These are phyloP conservation scores for Verticillium klebahnii DNA, from an alignment of 2,329 filamentous ascomycete genomes.

Conservation along the genomic window DNA sequence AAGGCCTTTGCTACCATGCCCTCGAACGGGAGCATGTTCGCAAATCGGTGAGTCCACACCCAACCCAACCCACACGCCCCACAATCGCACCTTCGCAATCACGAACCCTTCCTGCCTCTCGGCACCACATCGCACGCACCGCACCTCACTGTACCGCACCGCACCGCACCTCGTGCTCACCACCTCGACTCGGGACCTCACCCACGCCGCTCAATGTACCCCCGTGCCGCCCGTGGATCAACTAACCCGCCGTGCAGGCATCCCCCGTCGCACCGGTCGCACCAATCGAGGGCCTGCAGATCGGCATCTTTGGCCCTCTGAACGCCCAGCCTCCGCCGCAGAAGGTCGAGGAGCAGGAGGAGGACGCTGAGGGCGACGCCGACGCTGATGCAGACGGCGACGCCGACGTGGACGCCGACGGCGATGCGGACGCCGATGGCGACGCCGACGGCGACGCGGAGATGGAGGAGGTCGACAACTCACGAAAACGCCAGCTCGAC, in stretches of 20 bases:
- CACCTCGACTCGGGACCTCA: neutral
- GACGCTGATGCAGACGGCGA: slow-evolving; percentile 31
- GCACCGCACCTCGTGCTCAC: neutral
- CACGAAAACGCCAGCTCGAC: slow-evolving; percentile 47
- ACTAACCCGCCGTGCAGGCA: slow-evolving; percentile 35
- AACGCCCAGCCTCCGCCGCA: slow-evolving; percentile 39
- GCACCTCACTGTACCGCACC: neutral
- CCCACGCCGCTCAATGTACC: neutral
- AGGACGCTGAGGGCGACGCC: slow-evolving; percentile 28
- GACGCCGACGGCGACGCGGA: neutral
- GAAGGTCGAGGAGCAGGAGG: slow-evolving; percentile 31
- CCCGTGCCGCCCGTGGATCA: neutral
- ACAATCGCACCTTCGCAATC: neutral
- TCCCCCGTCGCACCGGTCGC: slow-evolving; percentile 38
- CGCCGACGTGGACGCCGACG: slow-evolving; percentile 29
- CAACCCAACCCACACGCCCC: slow-evolving; percentile 3
- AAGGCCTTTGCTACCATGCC: slow-evolving; percentile 57
- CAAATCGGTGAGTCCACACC: slow-evolving; percentile 38
- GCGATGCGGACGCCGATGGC: slow-evolving; percentile 6
- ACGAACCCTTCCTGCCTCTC: neutral
- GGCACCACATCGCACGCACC: neutral
- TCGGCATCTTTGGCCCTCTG: slow-evolving; percentile 55
- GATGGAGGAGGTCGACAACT: slow-evolving; percentile 36
- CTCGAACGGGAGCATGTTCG: slow-evolving; percentile 51
- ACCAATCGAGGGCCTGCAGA: slow-evolving; percentile 40